Evolutionary conservation across 805 yeast genomes (phyloP).

Genomic region (Ogataea saltuana): DNA sequence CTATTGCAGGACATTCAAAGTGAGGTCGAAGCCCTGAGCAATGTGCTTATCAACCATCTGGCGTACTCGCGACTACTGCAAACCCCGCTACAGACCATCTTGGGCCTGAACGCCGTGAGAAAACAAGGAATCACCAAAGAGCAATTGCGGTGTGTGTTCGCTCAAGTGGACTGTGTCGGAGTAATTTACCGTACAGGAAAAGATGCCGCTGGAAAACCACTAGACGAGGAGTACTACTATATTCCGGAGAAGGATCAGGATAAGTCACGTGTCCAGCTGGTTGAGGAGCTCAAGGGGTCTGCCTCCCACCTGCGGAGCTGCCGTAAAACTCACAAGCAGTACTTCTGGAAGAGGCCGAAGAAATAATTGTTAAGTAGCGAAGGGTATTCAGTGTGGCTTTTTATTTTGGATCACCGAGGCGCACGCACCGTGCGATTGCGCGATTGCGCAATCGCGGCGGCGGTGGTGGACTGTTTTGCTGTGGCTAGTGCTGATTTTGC

Average conservation of each 20-base stretch:
- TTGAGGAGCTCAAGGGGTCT: constrained; percentile 76
- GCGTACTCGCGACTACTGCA: constrained; percentile 89
- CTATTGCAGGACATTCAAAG: constrained; percentile 35
- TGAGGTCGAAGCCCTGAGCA: constrained; percentile 54
- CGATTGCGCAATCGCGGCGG: too few species aligned
- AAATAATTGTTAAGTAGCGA: constrained; percentile 15
- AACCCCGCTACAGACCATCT: constrained; percentile 74
- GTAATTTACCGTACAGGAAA: constrained; percentile 85
- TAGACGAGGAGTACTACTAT: constrained; percentile 94
- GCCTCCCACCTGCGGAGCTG: constrained; percentile 77
- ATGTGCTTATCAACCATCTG: constrained; percentile 75
- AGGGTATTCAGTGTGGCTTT: constrained; percentile 7
- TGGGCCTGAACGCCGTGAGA: constrained; percentile 55
- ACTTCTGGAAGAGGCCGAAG: constrained; percentile 66
- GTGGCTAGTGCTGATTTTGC: too few species aligned
- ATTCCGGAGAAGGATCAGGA: constrained; percentile 81
- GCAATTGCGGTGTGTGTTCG: constrained; percentile 47
- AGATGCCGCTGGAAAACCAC: constrained; percentile 93
- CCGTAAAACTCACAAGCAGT: constrained; percentile 91
- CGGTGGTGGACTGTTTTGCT: too few species aligned
- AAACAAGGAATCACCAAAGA: constrained; percentile 47
- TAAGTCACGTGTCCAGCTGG: constrained; percentile 63
- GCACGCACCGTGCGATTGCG: constrained; percentile 11
- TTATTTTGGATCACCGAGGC: too few species aligned
- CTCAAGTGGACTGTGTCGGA: constrained; percentile 68